phyloP scores from a whole-genome alignment of 306 rosid genomes.

The Vigna mungo region DNA sequence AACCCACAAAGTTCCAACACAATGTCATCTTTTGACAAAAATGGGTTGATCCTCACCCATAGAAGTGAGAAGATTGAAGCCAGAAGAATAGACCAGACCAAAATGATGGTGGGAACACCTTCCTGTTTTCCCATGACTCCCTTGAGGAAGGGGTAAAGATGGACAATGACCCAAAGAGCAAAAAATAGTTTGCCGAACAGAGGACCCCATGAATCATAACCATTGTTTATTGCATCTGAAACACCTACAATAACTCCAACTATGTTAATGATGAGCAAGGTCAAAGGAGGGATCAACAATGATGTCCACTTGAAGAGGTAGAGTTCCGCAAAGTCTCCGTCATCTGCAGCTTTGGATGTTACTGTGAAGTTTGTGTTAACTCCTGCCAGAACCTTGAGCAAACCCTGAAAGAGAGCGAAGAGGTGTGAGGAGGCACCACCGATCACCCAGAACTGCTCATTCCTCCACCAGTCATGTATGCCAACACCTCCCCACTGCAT shows the following conservation, averaged over 20 bases:
- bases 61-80: constrained; percentile 80
- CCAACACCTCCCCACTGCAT: constrained; percentile 98
- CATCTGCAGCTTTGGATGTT: constrained; percentile 91
- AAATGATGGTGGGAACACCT: constrained; percentile 81
- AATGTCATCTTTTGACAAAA: constrained; percentile 63
- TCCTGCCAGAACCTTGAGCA: constrained; percentile 93
- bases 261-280: constrained; percentile 78
- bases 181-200: constrained; percentile 83
- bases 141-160: constrained; percentile 95
- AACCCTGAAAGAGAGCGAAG: constrained; percentile 87
- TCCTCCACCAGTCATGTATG: constrained; percentile 97
- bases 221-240: constrained; percentile 91
- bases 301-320: constrained; percentile 96
- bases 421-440: constrained; percentile 90
- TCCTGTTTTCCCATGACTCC: constrained; percentile 91
- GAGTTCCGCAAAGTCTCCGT: constrained; percentile 85
- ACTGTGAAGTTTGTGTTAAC: constrained; percentile 89
- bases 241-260: constrained; percentile 84
- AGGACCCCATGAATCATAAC: constrained; percentile 97
- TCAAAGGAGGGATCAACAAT: constrained; percentile 79
- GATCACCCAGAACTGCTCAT: constrained; percentile 96
- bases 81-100: constrained; percentile 90
- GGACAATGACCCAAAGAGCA: constrained; percentile 92
- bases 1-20: constrained; percentile 84
- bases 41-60: constrained; percentile 94